phyloP scores from a whole-genome alignment of 371 early-diverging fungal species.

The Haplosporangium sp. region DNA sequence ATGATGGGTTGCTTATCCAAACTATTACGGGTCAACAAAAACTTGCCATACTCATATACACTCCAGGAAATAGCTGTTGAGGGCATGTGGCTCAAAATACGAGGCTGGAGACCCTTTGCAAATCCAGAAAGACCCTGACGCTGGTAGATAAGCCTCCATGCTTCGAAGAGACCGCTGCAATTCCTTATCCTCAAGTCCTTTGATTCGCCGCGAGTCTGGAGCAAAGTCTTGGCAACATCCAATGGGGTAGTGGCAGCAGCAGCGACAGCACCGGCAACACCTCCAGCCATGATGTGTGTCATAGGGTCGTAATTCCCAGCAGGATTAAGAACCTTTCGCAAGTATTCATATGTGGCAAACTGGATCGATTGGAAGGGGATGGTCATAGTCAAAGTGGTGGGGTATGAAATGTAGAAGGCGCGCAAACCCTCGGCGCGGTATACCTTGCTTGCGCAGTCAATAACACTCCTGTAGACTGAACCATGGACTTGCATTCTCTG shows the following conservation, averaged over 20 bases:
- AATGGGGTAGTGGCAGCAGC: slow-evolving; percentile 92
- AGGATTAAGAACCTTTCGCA: slow-evolving; percentile 83
- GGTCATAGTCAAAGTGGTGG: slow-evolving; percentile 91
- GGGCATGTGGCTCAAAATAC: slow-evolving; percentile 91
- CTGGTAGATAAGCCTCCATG: slow-evolving; percentile 80
- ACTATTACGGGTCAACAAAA: slow-evolving; percentile 60
- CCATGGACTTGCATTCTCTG: slow-evolving; percentile 93
- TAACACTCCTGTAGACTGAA: slow-evolving; percentile 69
- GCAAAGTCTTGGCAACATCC: slow-evolving; percentile 93
- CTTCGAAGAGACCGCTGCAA: slow-evolving; percentile 78
- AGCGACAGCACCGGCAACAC: slow-evolving; percentile 90
- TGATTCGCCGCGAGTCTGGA: slow-evolving; percentile 93
- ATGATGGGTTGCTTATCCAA: slow-evolving; percentile 52
- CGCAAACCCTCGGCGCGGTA: slow-evolving; percentile 80
- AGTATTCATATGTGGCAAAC: slow-evolving; percentile 90
- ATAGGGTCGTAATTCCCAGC: slow-evolving; percentile 83
- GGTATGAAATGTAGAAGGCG: slow-evolving; percentile 93
- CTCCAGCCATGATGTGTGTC: slow-evolving; percentile 91
- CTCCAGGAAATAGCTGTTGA: slow-evolving; percentile 96
- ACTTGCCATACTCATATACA: slow-evolving; percentile 91
- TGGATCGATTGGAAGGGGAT: slow-evolving; percentile 94
- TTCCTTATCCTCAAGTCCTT: slow-evolving; percentile 77
- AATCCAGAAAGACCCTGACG: slow-evolving; percentile 86
- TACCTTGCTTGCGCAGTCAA: slow-evolving; percentile 76
- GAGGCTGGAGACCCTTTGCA: slow-evolving; percentile 85